Evolutionary conservation across 176 grass and related monocot species (phyloP).

Genomic region (Hyparrhenia diplandra): DNA sequence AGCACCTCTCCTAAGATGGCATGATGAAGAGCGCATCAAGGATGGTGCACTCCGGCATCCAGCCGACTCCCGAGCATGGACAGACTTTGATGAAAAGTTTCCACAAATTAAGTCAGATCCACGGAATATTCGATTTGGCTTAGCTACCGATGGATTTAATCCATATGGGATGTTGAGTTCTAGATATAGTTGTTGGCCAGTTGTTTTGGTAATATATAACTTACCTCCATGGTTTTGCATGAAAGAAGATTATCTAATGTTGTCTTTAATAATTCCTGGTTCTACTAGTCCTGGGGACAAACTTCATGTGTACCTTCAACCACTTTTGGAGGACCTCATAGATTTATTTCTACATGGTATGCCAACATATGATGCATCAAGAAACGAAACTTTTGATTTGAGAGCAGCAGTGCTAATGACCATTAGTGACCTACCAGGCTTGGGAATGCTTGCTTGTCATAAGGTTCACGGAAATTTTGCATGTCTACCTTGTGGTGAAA

Average conservation of each 20-base stretch:
- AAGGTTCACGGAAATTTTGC: neutral
- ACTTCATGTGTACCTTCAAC: too few species aligned
- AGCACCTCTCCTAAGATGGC: neutral
- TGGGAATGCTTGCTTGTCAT: too few species aligned
- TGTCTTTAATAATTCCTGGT: neutral
- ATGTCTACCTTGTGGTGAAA: neutral
- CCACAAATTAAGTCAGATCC: neutral
- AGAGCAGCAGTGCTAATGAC: too few species aligned
- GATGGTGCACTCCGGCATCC: neutral
- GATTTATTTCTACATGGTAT: too few species aligned
- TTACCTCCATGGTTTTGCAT: neutral
- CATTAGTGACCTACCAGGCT: too few species aligned
- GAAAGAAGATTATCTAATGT: neutral
- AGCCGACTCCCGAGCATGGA: neutral
- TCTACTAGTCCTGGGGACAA: too few species aligned
- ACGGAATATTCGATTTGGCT: neutral
- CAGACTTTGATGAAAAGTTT: neutral
- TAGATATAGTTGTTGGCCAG: neutral
- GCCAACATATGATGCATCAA: too few species aligned
- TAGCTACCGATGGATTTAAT: neutral
- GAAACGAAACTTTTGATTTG: too few species aligned
- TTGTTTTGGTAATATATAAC: neutral
- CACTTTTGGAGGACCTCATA: too few species aligned
- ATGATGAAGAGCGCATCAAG: neutral
- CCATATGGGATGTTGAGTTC: neutral